Evolutionary conservation across 2,329 filamentous ascomycete species (phyloP), one percentile per base, ranked within the genome.

Genomic region (Blastomyces silverae): DNA sequence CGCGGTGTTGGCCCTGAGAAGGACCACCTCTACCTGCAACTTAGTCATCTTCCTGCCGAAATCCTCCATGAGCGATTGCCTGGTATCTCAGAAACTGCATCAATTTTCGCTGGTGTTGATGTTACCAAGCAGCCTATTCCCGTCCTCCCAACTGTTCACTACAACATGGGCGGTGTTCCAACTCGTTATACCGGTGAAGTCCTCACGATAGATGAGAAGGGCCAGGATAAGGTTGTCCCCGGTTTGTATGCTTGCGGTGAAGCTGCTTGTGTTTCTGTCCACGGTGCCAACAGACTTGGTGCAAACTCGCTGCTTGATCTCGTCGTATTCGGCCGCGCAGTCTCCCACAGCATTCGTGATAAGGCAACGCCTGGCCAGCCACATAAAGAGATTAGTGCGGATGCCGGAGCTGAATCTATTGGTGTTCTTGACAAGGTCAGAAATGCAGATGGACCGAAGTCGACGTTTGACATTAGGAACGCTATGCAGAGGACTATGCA

Each of bases 81-180:
- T 64, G 93, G 93, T 87, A 99, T 99, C 78, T 97, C 93, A 50
- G 94, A 99, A 84, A 99, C 94, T 44, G 94, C 93, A 63, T 92
- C 91, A 72, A 97, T 97, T 74, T 99, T 99, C 80, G 85, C 93
- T 66, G 93, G 94, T 81, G 92, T 99, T 72, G 94, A 99, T 78
- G 93, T 99, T 71, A 89, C 88, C 75, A 97, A 96, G 84, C 90
- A 97, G 81, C 93, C 93, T 70, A 97, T 97, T 72, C 93, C 93
- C 67, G 93, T 97, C 70, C 84, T 97, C 68, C 93, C 93, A 65
- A 97, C 93, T 56, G 93, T 97, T 71, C 92, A 99, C 84, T 99
- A 99, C 86, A 97, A 97, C 85, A 99, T 97, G 94, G 93, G 93
- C 80, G 93, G 94, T 85, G 97, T 99, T 72, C 93, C 93, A 62